phyloP scores from a whole-genome alignment of 2,329 filamentous ascomycete species.

The Colletotrichum filicis region DNA sequence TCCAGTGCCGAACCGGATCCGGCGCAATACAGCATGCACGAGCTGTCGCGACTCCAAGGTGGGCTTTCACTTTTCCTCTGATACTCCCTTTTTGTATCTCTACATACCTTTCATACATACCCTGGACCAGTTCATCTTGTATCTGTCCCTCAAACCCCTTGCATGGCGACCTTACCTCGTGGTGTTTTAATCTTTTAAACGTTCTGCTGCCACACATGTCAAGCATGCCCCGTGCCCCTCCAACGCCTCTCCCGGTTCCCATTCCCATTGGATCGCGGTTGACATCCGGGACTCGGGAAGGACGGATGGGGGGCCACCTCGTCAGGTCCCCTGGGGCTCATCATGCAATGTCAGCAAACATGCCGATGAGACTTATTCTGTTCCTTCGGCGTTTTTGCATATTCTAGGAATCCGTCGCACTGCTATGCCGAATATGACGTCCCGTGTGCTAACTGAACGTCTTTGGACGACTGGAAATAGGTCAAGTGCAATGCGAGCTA shows the following conservation, averaged over 20 bases:
- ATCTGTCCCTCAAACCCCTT: background rate
- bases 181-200: background rate
- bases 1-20: constrained; percentile 39
- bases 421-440: background rate
- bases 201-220: background rate
- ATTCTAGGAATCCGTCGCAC: background rate
- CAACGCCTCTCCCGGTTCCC: constrained; percentile 1
- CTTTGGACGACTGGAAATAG: constrained; percentile 40
- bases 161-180: background rate
- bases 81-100: no score
- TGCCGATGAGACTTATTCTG: background rate
- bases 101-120: background rate
- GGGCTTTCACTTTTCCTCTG: constrained; percentile 30
- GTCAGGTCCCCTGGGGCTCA: constrained; percentile 2
- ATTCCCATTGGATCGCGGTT: constrained; percentile 17
- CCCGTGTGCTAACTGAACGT: background rate
- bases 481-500: constrained; percentile 57
- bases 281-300: background rate
- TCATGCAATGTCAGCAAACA: constrained; percentile 5
- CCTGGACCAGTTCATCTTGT: background rate
- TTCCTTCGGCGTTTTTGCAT: background rate
- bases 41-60: constrained; percentile 50
- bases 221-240: background rate
- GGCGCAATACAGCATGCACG: constrained; percentile 46
- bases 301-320: background rate